A percentile compares a stretch with the other conserved stretches of the same genome.
Evolutionary conservation across 2,329 filamentous ascomycete genomes (phyloP).

Genomic region (Claviceps monticola): DNA sequence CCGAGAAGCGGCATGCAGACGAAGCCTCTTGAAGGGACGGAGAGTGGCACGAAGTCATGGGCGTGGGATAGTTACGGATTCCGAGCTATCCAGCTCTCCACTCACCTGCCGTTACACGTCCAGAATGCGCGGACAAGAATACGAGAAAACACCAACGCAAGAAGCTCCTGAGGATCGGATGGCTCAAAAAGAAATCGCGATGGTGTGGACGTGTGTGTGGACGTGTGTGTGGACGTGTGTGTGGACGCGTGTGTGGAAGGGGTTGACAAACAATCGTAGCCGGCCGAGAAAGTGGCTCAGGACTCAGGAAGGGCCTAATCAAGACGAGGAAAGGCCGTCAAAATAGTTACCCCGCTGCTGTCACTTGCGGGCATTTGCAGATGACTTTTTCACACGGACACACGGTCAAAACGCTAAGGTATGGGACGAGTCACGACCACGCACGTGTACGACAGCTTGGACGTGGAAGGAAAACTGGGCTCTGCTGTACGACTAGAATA

Average conservation of each 20-base stretch:
- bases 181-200: not conserved
- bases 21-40: not conserved
- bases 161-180: not conserved
- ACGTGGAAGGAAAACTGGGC: not conserved
- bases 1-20: not conserved
- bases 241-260: not conserved
- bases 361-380: not conserved
- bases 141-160: not conserved
- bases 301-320: not conserved
- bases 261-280: not conserved
- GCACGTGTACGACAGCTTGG: not conserved
- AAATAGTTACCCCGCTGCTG: slow-evolving; percentile 1
- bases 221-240: not conserved
- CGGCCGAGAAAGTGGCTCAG: not conserved
- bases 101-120: not conserved
- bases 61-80: not conserved
- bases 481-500: too few species aligned
- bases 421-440: not conserved
- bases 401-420: not conserved
- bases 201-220: not conserved
- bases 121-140: not conserved
- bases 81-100: not conserved
- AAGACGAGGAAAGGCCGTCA: not conserved
- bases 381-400: not conserved
- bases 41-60: not conserved